Evolutionary conservation across 495 filamentous ascomycete genomes (phyloP).

Genomic region (Friedmanniomyces endolithicus): DNA sequence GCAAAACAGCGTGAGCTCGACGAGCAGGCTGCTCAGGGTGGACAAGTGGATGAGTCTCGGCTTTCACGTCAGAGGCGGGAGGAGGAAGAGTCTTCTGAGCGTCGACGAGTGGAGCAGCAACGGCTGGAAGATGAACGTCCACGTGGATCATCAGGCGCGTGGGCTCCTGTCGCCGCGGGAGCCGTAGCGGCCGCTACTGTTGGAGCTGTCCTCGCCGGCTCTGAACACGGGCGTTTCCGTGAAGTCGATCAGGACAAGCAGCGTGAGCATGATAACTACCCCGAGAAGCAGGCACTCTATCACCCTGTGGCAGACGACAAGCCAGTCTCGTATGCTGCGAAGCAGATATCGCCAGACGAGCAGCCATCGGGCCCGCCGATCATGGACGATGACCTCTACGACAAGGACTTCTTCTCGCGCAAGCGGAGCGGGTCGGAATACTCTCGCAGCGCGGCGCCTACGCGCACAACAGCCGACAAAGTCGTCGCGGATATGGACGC

Average conservation of each 20-base stretch:
- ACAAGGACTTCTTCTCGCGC: slow-evolving; percentile 28
- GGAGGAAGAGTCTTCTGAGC: neutral
- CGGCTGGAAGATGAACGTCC: slow-evolving; percentile 15
- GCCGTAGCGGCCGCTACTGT: slow-evolving; percentile 24
- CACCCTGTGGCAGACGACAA: slow-evolving; percentile 4
- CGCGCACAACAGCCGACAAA: slow-evolving; percentile 12
- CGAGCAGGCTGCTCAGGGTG: neutral
- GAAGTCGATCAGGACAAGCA: slow-evolving; percentile 11
- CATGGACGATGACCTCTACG: slow-evolving; percentile 29
- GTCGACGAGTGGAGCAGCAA: neutral
- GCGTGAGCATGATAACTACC: slow-evolving; percentile 4
- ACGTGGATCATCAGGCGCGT: slow-evolving; percentile 10
- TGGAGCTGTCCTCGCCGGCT: slow-evolving; percentile 21
- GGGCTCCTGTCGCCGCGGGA: slow-evolving; percentile 21
- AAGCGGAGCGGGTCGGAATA: slow-evolving; percentile 10
- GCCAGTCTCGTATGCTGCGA: slow-evolving; percentile 5
- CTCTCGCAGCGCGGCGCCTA: slow-evolving; percentile 4
- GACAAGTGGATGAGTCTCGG: slow-evolving; percentile 11
- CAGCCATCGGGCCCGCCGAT: slow-evolving; percentile 14
- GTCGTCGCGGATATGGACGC: slow-evolving; percentile 17
- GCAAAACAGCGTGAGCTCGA: slow-evolving; percentile 15
- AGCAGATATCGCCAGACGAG: slow-evolving; percentile 15
- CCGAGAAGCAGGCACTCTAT: slow-evolving; percentile 5
- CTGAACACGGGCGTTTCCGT: slow-evolving; percentile 6
- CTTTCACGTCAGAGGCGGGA: slow-evolving; percentile 1